Evolutionary conservation across 192 early-diverging fungal genomes (phyloP), one percentile per base, ranked within the genome.

Genomic region (Linnemannia exigua): DNA sequence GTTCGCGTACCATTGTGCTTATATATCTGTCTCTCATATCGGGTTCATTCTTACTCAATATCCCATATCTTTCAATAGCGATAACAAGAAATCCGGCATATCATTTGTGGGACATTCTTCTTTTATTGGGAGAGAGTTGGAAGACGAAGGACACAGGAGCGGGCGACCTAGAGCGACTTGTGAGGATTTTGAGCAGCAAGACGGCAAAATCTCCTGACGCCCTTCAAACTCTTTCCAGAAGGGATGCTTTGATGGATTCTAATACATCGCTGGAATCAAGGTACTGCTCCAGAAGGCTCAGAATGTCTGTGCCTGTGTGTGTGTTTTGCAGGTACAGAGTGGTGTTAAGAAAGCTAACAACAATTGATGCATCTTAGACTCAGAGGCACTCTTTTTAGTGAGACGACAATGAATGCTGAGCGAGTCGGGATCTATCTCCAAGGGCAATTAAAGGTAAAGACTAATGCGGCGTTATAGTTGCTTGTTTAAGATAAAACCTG

Each of bases 101-200:
- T n/a, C 70, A 80, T 5, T 52, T 80, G 14, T 86, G 77, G 84
- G 84, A 86, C 19, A 20, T 86, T 2, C 48, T 76, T 8, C 11
- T 80, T 3, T 61, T 76, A 15, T n/a, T 76, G 22, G 44, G 70
- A 14, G 74, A 80, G 52, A 72, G 41, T 11, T 9, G 52, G 5
- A 36, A 31, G 19, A 38, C 36, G 1, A 36, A 66, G 0, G 69
- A 46, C 16, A 36, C 20, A 19, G 69, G 41, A 22, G 0, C 17
- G 1, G 44, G 5, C 5, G 9, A 70, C 33, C 8, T 51, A 1
- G 20, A 74, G n/a, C 22, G 67, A 19, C 52, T 84, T 16, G 8
- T 79, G 7, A 1, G 0, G 3, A 44, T 75, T 41, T 58, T 85
- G 73, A 46, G 61, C 15, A 22, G 19, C 4, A 35, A 69, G 19